phyloP scores from a whole-genome alignment of 495 filamentous ascomycete species.

The Trichoderma reesei region DNA sequence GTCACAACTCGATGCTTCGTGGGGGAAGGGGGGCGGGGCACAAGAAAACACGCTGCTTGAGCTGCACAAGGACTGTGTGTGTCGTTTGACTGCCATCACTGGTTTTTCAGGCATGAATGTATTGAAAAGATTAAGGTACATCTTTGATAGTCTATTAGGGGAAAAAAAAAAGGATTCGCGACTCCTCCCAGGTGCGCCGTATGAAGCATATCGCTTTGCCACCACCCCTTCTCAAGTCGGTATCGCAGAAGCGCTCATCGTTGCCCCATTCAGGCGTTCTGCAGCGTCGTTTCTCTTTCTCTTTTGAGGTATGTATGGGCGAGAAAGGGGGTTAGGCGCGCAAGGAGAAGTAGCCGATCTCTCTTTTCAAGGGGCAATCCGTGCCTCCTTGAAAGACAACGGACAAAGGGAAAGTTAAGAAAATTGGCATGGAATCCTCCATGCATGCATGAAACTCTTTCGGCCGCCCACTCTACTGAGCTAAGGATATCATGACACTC shows the following conservation, averaged over 20 bases:
- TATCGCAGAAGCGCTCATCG: background rate
- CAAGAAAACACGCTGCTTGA: too few relatives aligned
- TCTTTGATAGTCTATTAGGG: too few relatives aligned
- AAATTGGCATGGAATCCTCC: background rate
- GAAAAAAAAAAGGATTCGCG: too few relatives aligned
- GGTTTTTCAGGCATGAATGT: too few relatives aligned
- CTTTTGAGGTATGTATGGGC: background rate
- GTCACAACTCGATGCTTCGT: too few relatives aligned
- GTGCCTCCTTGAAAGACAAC: background rate
- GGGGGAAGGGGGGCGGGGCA: too few relatives aligned
- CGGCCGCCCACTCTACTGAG: background rate
- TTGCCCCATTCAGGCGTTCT: background rate
- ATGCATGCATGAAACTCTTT: background rate
- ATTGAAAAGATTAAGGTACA: too few relatives aligned
- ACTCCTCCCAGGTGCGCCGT: too few relatives aligned
- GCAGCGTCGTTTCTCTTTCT: background rate
- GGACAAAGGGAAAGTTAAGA: background rate
- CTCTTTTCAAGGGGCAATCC: background rate
- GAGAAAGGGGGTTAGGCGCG: background rate
- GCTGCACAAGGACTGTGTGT: too few relatives aligned
- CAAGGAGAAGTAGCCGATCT: background rate
- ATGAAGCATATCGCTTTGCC: too few relatives aligned
- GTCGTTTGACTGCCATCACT: too few relatives aligned
- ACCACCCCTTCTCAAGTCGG: too few relatives aligned
- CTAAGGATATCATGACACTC: slow-evolving; percentile 2